Evolutionary conservation across 176 grass and related monocot genomes (phyloP).

Genomic region (Metroxylon sagu): DNA sequence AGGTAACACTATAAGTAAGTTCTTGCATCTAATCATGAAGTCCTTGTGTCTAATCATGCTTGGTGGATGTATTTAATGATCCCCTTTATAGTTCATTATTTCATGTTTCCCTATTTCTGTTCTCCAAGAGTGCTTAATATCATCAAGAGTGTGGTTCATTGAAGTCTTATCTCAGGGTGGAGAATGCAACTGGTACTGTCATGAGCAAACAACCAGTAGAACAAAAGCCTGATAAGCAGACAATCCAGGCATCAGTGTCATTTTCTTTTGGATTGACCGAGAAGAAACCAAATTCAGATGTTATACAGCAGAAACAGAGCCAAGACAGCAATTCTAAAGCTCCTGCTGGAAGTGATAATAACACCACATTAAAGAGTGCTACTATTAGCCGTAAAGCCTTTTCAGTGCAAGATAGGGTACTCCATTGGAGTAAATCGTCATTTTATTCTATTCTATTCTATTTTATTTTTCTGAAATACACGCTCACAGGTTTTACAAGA

Average conservation of each 20-base stretch:
- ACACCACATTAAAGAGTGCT: conserved; percentile 38
- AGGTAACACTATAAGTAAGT: too few species aligned
- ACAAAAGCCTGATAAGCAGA: conserved; percentile 30
- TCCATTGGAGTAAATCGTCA: neutral
- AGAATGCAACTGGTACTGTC: conserved; percentile 50
- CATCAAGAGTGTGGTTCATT: too few species aligned
- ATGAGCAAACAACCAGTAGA: conserved; percentile 50
- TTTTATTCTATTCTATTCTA: neutral
- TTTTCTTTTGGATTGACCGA: conserved; percentile 32
- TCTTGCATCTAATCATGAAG: too few species aligned
- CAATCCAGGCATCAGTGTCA: conserved; percentile 21
- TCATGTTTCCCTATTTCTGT: too few species aligned
- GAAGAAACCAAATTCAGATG: conserved; percentile 28
- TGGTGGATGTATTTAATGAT: too few species aligned
- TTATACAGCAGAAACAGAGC: conserved; percentile 30
- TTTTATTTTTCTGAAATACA: neutral
- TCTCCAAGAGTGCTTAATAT: too few species aligned
- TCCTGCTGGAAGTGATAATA: conserved; percentile 23
- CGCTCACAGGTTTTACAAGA: too few species aligned
- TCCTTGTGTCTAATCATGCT: too few species aligned
- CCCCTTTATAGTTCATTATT: too few species aligned
- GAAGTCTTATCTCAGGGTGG: conserved; percentile 27
- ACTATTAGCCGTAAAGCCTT: conserved; percentile 73
- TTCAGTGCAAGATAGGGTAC: conserved; percentile 97
- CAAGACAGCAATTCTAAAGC: conserved; percentile 19